phyloP scores from a whole-genome alignment of 139 green algal species.

The Astrephomene gubernaculifera region DNA sequence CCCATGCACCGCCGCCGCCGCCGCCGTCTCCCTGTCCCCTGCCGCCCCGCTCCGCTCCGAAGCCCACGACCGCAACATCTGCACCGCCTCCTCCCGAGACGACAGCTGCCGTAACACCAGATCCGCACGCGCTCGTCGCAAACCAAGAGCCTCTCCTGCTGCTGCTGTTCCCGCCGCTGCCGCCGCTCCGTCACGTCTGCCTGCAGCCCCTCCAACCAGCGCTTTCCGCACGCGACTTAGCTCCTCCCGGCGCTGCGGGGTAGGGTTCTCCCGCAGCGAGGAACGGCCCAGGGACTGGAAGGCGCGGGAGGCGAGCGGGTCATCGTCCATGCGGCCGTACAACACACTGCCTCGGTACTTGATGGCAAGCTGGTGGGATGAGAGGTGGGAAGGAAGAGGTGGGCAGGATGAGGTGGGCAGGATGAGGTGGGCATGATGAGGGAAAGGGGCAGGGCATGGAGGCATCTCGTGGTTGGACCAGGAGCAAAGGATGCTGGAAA shows the following conservation, averaged over 20 bases:
- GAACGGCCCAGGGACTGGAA: neutral
- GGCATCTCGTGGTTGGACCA: too few species aligned
- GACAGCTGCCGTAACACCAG: too few species aligned
- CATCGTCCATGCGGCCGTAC: constrained; percentile 6
- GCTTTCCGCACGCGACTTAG: too few species aligned
- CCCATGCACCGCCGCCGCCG: neutral
- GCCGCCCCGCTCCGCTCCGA: neutral
- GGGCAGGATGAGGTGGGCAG: neutral
- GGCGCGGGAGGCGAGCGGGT: neutral
- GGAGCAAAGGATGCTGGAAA: too few species aligned
- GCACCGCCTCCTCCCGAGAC: neutral
- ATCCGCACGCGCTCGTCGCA: too few species aligned
- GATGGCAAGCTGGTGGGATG: constrained; percentile 6
- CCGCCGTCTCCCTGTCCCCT: neutral
- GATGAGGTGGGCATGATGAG: neutral
- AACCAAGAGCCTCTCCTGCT: too few species aligned
- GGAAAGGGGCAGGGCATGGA: neutral
- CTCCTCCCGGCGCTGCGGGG: too few species aligned
- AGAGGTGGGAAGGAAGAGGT: neutral
- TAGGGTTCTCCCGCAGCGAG: neutral
- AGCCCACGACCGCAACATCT: constrained; percentile 7
- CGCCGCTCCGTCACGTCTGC: too few species aligned
- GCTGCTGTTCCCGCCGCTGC: too few species aligned
- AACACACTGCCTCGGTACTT: constrained; percentile 36
- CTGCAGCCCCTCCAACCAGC: too few species aligned